Conservation (phyloP, 768 basidiomycete species). For the Cubamyces sp. region DNA sequence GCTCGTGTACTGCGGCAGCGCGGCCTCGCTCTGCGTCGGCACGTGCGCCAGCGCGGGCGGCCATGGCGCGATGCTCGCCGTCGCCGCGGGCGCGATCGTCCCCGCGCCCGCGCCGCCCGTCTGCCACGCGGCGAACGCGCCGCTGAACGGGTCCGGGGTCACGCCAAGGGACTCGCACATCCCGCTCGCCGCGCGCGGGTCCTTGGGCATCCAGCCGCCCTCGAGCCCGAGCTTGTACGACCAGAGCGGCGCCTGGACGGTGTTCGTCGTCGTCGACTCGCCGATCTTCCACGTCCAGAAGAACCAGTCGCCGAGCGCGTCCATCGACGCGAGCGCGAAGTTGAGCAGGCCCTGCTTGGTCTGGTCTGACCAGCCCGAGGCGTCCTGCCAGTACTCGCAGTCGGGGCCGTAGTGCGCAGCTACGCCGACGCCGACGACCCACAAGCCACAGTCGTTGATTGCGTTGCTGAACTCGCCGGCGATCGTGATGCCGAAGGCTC, state of each 20-base stretch:
- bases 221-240: conserved; percentile 68
- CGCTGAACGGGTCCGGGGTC: conserved; percentile 48
- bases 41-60: conserved; percentile 56
- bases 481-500: conserved; percentile 64
- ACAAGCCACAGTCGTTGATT: conserved; percentile 64
- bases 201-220: conserved; percentile 74
- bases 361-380: conserved; percentile 50
- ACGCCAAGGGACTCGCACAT: conserved; percentile 60
- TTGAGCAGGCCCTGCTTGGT: conserved; percentile 53
- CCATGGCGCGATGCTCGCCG: conserved; percentile 45
- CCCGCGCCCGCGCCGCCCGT: conserved; percentile 63
- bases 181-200: conserved; percentile 69
- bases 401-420: conserved; percentile 44
- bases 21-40: conserved; percentile 48
- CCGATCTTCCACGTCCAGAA: conserved; percentile 84
- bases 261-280: conserved; percentile 49
- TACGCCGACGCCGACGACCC: conserved; percentile 39
- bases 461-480: conserved; percentile 76
- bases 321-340: conserved; percentile 61
- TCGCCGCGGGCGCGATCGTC: conserved; percentile 46
- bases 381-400: conserved; percentile 49
- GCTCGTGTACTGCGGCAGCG: conserved; percentile 65
- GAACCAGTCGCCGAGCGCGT: conserved; percentile 68
- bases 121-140: conserved; percentile 59
- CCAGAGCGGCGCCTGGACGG: conserved; percentile 60